phyloP scores from a whole-genome alignment of 1,284 basidiomycete species.

The Entoloma clypeatum region DNA sequence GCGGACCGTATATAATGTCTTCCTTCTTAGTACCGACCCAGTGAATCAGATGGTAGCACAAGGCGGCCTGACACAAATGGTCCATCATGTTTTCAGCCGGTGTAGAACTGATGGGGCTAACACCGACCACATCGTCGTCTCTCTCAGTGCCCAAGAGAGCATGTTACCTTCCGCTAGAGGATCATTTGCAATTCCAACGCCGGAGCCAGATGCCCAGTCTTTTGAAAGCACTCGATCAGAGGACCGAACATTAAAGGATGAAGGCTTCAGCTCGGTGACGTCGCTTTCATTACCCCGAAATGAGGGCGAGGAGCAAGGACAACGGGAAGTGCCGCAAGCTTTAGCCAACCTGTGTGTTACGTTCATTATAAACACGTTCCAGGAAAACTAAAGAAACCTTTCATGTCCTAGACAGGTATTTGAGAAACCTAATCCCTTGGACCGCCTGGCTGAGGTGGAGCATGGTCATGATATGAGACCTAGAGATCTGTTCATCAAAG shows the following conservation, averaged over 20 bases:
- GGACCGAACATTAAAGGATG: constrained; percentile 3
- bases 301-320: constrained; percentile 4
- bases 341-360: constrained; percentile 16
- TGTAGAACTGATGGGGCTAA: constrained; percentile 40
- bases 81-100: constrained; percentile 89
- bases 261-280: constrained; percentile 5
- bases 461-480: constrained; percentile 42
- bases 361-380: neutral
- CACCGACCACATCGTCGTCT: constrained; percentile 14
- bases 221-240: neutral
- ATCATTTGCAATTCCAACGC: constrained; percentile 15
- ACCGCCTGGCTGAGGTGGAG: constrained; percentile 24
- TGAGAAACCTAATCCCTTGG: constrained; percentile 31
- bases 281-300: constrained; percentile 9
- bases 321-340: neutral
- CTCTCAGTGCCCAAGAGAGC: constrained; percentile 16
- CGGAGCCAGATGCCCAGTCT: constrained; percentile 11
- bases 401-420: constrained; percentile 23
- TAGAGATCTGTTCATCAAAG: constrained; percentile 90
- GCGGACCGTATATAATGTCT: constrained; percentile 95
- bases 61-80: constrained; percentile 95
- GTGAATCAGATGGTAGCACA: constrained; percentile 97
- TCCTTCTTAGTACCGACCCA: constrained; percentile 82
- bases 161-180: constrained; percentile 16
- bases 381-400: neutral